phyloP scores from a whole-genome alignment of 2,329 filamentous ascomycete genomes.

The Paracamarosporium sp. region DNA sequence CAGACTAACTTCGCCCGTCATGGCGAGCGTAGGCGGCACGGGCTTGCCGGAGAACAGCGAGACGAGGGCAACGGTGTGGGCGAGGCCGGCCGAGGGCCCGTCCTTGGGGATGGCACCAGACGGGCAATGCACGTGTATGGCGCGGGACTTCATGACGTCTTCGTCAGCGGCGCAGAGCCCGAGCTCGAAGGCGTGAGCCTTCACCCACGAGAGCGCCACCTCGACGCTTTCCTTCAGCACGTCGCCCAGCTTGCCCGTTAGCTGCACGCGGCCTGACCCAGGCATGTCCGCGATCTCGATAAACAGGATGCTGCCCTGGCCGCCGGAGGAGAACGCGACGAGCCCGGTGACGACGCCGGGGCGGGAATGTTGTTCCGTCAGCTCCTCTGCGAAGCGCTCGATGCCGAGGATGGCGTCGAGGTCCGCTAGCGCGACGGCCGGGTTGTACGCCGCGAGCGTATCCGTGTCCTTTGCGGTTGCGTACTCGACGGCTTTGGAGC shows the following conservation, averaged over 20 bases:
- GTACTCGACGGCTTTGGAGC: conserved; percentile 84
- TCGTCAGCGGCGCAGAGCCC: conserved; percentile 82
- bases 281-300: conserved; percentile 99
- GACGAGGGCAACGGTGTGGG: conserved; percentile 91
- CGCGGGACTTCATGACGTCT: conserved; percentile 95
- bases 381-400: conserved; percentile 93
- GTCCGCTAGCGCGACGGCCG: conserved; percentile 76
- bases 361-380: conserved; percentile 80
- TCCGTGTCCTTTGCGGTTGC: conserved; percentile 84
- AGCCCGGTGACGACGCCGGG: conserved; percentile 95
- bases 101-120: conserved; percentile 96
- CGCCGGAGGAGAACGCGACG: conserved; percentile 90
- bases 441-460: conserved; percentile 70
- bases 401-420: conserved; percentile 91
- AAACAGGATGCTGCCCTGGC: conserved; percentile 95
- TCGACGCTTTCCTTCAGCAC: conserved; percentile 97
- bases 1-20: conserved; percentile 84
- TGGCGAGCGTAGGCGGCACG: conserved; percentile 90
- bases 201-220: conserved; percentile 96
- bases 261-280: conserved; percentile 86
- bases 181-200: conserved; percentile 90
- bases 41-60: conserved; percentile 85
- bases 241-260: conserved; percentile 95
- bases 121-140: conserved; percentile 95
- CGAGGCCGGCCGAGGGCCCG: conserved; percentile 81